Conservation (phyloP, 176 grass and related monocot species). For the Musa acuminata region DNA sequence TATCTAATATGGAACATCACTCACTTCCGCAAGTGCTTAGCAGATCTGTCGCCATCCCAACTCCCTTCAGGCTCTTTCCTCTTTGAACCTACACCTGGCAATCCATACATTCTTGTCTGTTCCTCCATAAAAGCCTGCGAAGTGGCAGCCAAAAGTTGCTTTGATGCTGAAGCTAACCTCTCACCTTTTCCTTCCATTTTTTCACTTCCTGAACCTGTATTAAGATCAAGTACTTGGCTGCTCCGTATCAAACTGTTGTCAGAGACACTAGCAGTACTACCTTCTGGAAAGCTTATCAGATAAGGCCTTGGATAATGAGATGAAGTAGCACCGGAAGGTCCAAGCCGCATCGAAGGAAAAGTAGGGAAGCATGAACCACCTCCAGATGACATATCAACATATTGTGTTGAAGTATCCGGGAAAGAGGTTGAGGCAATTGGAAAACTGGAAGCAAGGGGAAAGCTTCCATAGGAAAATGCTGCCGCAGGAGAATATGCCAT, state of each 20-base stretch:
- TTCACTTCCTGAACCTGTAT: constrained; percentile 52
- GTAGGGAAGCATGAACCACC: constrained; percentile 39
- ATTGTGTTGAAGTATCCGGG: constrained; percentile 40
- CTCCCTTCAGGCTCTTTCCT: constrained; percentile 72
- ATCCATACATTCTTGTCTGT: constrained; percentile 46
- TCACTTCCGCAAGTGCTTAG: constrained; percentile 56
- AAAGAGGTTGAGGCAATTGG: constrained; percentile 37
- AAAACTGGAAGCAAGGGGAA: constrained; percentile 39
- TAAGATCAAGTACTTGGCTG: constrained; percentile 65
- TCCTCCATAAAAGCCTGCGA: constrained; percentile 49
- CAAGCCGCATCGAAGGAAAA: constrained; percentile 33
- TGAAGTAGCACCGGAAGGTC: constrained; percentile 35
- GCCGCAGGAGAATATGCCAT: constrained; percentile 45
- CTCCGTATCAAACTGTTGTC: constrained; percentile 47
- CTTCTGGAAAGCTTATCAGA: constrained; percentile 58
- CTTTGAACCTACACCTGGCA: constrained; percentile 44
- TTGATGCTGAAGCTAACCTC: constrained; percentile 26
- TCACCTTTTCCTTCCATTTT: constrained; percentile 57
- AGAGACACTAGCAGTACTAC: constrained; percentile 46
- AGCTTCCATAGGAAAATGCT: constrained; percentile 46
- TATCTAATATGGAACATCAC: constrained; percentile 8
- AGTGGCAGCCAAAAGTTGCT: constrained; percentile 44
- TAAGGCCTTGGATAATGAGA: constrained; percentile 54
- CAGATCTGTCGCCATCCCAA: constrained; percentile 64
- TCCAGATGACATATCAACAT: constrained; percentile 26